Evolutionary conservation across 2,329 filamentous ascomycete genomes (phyloP).

Genomic region (Aureobasidium leucospermi): DNA sequence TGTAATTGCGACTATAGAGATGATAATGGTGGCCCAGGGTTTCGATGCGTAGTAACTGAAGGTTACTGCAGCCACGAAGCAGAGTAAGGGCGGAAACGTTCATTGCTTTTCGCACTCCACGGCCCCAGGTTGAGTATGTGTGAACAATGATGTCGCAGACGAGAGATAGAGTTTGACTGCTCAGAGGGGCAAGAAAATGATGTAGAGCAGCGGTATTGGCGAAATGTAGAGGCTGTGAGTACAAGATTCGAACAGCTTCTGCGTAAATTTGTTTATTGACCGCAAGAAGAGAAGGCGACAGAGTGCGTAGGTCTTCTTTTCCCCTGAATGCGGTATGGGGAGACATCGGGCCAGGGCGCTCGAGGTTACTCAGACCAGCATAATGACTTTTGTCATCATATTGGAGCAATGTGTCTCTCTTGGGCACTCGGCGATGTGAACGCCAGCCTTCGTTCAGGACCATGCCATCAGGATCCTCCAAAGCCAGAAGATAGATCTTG

Average conservation of each 20-base stretch:
- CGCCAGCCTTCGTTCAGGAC: not conserved
- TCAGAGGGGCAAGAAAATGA: not conserved
- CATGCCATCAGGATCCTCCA: not conserved
- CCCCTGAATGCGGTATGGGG: no score
- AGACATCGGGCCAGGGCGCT: not conserved
- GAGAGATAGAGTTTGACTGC: not conserved
- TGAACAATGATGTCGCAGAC: not conserved
- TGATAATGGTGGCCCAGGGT: not conserved
- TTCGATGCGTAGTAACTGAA: not conserved
- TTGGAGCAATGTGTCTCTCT: not conserved
- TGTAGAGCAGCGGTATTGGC: not conserved
- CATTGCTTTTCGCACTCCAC: constrained; percentile 1
- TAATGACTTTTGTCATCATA: not conserved
- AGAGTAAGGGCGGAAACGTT: not conserved
- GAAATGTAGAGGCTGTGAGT: constrained; percentile 9
- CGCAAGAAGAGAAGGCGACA: not conserved
- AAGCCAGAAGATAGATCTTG: constrained; percentile 13
- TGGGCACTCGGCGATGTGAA: not conserved
- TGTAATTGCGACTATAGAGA: no score
- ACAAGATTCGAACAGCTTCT: not conserved
- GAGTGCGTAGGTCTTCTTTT: not conserved
- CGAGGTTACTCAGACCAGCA: not conserved
- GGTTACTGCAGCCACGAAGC: constrained; percentile 1
- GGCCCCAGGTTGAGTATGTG: not conserved
- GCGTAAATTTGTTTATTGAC: constrained; percentile 5